Percentiles rank a stretch among this genome's conserved stretches.
Evolutionary conservation across 768 basidiomycete species (phyloP).

Genomic region (Auriscalpium microsporum): DNA sequence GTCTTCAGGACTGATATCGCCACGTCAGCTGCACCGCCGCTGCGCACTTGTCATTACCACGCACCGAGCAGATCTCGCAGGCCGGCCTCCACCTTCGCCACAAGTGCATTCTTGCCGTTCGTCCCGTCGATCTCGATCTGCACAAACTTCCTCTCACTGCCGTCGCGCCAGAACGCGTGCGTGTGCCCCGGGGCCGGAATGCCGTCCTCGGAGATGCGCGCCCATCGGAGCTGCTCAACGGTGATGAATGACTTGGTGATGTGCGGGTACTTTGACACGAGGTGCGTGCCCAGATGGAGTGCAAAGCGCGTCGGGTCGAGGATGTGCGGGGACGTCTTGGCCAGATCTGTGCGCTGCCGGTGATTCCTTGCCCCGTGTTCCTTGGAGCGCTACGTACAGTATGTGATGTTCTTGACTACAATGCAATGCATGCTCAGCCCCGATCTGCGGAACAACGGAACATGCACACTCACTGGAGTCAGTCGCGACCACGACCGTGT

Average conservation of each 20-base stretch:
- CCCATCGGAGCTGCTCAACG: slow-evolving; percentile 79
- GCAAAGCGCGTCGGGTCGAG: slow-evolving; percentile 81
- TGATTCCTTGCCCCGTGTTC: not conserved
- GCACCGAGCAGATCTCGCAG: slow-evolving; percentile 74
- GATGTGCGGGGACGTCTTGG: slow-evolving; percentile 85
- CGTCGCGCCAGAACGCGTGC: slow-evolving; percentile 82
- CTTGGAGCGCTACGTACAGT: slow-evolving; percentile 19
- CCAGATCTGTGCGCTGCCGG: slow-evolving; percentile 38
- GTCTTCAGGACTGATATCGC: slow-evolving; percentile 69
- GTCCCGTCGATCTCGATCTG: slow-evolving; percentile 39
- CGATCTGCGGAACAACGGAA: too few relatives aligned
- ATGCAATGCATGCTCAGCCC: too few relatives aligned
- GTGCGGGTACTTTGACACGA: slow-evolving; percentile 75
- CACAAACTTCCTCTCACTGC: slow-evolving; percentile 76
- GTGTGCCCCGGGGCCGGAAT: slow-evolving; percentile 44
- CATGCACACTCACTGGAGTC: slow-evolving; percentile 48
- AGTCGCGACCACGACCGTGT: slow-evolving; percentile 81
- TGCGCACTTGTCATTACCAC: slow-evolving; percentile 15
- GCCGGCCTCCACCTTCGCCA: slow-evolving; percentile 33
- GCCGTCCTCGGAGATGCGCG: slow-evolving; percentile 53
- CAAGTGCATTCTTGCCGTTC: not conserved
- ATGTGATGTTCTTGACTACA: slow-evolving; percentile 33
- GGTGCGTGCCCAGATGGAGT: slow-evolving; percentile 75
- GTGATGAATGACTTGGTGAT: slow-evolving; percentile 62
- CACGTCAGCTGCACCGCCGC: not conserved